Conservation (phyloP, 2,329 filamentous ascomycete genomes). For the Eurotiales sp. region DNA sequence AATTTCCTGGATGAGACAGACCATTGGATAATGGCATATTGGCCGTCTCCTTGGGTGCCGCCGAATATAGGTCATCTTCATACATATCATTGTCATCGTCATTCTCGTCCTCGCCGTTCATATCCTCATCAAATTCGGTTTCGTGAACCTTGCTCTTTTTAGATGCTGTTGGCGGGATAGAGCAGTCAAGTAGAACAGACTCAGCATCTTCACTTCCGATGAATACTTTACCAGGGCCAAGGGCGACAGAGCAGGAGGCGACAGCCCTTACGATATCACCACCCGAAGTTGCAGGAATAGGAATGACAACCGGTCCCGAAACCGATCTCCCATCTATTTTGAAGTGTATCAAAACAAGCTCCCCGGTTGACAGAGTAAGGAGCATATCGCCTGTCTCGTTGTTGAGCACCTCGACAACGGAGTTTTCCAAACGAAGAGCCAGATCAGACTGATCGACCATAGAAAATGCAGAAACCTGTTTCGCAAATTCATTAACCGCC, state of each 20-base stretch:
- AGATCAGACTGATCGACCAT: conserved; percentile 83
- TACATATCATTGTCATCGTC: conserved; percentile 59
- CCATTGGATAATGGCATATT: conserved; percentile 19
- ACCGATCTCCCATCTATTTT: conserved; percentile 86
- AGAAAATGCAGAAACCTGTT: conserved; percentile 74
- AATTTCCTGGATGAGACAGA: conserved; percentile 48
- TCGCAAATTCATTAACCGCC: conserved; percentile 86
- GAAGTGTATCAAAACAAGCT: conserved; percentile 73
- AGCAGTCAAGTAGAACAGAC: conserved; percentile 78
- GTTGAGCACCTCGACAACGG: conserved; percentile 71
- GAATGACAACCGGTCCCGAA: conserved; percentile 73
- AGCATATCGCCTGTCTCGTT: conserved; percentile 77
- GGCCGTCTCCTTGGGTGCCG: conserved; percentile 23
- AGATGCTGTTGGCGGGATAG: conserved; percentile 58
- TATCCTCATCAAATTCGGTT: conserved; percentile 46
- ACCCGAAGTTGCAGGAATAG: conserved; percentile 60
- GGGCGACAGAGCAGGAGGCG: conserved; percentile 65
- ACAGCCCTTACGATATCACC: conserved; percentile 59
- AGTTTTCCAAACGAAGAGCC: conserved; percentile 74
- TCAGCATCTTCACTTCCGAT: conserved; percentile 81
- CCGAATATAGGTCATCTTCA: conserved; percentile 50
- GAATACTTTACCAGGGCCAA: conserved; percentile 71
- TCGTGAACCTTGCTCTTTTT: conserved; percentile 59
- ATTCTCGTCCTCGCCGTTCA: conserved; percentile 39
- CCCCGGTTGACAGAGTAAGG: conserved; percentile 73